Evolutionary conservation across 2,329 filamentous ascomycete species (phyloP), one percentile per base, ranked within the genome.

Genomic region (Aspergillus sp.): DNA sequence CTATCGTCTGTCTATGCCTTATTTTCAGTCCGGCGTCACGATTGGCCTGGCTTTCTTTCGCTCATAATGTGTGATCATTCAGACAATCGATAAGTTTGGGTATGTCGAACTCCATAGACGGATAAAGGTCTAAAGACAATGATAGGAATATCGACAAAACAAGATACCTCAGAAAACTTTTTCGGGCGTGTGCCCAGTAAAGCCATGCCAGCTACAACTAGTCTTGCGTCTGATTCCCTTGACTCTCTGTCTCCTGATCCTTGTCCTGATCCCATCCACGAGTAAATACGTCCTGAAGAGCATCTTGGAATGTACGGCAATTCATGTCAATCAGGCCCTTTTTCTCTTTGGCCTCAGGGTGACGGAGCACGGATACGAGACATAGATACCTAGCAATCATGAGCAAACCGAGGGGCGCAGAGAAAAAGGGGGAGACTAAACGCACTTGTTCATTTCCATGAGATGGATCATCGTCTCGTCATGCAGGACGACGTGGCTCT

Each of bases 261-360:
- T 62, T 54, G 1, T 67, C 64, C 48, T 68, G 65, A 47, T 74
- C 71, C 72, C 72, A 74, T 42, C 61, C 67, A 23, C 77, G 71
- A 5, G 75, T 75, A 52, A 84, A 83, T 4, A 85, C 79, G 52
- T 83, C 75, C 50, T 79, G 75, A 44, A 85, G 66, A 0, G 80
- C 81, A 33, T 82, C 77, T 57, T 83, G 80, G 56, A 84, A 80
- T 2, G 81, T 76, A 43, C 80, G 76, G 33, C 81, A 80, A 53
- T 85, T 84, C 73, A 84, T 83, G 60, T 85, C 82, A 51, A 85
- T 82, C 43, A 84, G 65, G 0, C 79, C 79, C 50, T 82, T 81
- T 64, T 82, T 82, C 56, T 83, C 78, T 41, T 78, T 78, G 7
- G 80, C 78, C 51, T 80, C 80, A n/a, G 80, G 78, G 53, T 83